Evolutionary conservation across 495 filamentous ascomycete genomes (phyloP), one percentile per base, ranked within the genome.

Genomic region (Neurospora sp.): DNA sequence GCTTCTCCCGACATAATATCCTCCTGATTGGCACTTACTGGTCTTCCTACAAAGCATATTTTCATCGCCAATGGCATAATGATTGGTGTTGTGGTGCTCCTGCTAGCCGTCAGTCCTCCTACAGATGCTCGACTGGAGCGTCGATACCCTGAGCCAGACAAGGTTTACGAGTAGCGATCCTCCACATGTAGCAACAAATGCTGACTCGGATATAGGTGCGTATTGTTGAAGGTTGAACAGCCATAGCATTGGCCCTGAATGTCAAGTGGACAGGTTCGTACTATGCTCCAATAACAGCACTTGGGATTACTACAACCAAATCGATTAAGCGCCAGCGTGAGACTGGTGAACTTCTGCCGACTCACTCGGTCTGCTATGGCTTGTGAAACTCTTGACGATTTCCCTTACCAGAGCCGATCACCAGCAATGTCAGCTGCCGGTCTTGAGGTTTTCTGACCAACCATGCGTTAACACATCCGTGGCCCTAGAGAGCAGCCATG

Each of bases 381-480:
- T 37, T 18, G 27, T 4, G 53, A 65, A 65, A 35, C 27, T 65
- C 12, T 35, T 27, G 35, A 37, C 53, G 27, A 65, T 65, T 65
- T 35, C 14, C 27, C 53, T 37, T 65, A 65, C 53, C 53, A 65
- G 22, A 65, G 3, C 27, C 53, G 53, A 65, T 65, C 27, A 65
- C 31, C 27, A 65, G 53, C 14, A 35, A 11, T 65, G 53, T 65
- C 53, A 65, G 53, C 53, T 65, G 53, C 27, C 53, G 27, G 53
- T 18, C 53, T 65, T 65, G 27, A 35, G 12, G 53, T 65, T 65
- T 35, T 35, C 12, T 31, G 12, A 10, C 71, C 71, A 73, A 73
- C 71, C 71, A 73, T 41, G 68, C 69, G 16, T 20, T 6, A 70
- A 73, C 71, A 73, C 71, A 73, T 73, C n/a, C 71, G 39, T 69